Conservation (phyloP, 2,329 filamentous ascomycete species). For the Cercospora zeae-maydis region DNA sequence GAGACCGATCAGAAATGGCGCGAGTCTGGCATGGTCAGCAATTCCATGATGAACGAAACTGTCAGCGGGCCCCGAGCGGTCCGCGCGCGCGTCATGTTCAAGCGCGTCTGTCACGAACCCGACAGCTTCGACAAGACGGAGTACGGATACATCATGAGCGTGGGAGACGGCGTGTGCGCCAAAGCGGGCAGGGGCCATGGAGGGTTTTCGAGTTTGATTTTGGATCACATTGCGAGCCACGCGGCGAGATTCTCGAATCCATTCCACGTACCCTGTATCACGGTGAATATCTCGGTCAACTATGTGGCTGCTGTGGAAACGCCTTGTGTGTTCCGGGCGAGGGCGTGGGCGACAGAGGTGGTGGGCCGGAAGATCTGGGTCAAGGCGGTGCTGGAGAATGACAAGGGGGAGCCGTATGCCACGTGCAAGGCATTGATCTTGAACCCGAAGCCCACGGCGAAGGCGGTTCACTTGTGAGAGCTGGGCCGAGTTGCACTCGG, state of each 20-base stretch:
- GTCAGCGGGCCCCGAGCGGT: slow-evolving; percentile 19
- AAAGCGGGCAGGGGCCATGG: slow-evolving; percentile 27
- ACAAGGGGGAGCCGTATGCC: slow-evolving; percentile 20
- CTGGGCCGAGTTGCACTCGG: background rate
- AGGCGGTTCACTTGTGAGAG: background rate
- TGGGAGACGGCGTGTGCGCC: slow-evolving; percentile 25
- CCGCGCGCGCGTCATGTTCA: slow-evolving; percentile 20
- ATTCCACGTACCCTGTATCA: slow-evolving; percentile 18
- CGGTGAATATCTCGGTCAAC: slow-evolving; percentile 26
- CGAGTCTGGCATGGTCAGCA: background rate
- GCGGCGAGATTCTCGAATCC: slow-evolving; percentile 4
- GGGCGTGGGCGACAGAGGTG: slow-evolving; percentile 22
- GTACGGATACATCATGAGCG: slow-evolving; percentile 22
- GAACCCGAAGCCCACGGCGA: background rate
- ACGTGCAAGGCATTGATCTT: slow-evolving; percentile 25
- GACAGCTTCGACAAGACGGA: slow-evolving; percentile 19
- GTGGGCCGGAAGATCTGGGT: slow-evolving; percentile 24
- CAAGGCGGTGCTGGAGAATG: slow-evolving; percentile 23
- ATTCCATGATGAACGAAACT: slow-evolving; percentile 20
- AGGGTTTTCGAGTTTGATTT: slow-evolving; percentile 22
- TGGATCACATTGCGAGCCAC: slow-evolving; percentile 24
- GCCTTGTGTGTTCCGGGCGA: slow-evolving; percentile 22
- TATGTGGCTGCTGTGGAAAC: slow-evolving; percentile 25
- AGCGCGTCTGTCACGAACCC: slow-evolving; percentile 19
- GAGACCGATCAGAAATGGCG: background rate